These are phyloP conservation scores for Hypoxylon lenormandii DNA, from an alignment of 495 filamentous ascomycete genomes.

Conservation along the genomic window DNA sequence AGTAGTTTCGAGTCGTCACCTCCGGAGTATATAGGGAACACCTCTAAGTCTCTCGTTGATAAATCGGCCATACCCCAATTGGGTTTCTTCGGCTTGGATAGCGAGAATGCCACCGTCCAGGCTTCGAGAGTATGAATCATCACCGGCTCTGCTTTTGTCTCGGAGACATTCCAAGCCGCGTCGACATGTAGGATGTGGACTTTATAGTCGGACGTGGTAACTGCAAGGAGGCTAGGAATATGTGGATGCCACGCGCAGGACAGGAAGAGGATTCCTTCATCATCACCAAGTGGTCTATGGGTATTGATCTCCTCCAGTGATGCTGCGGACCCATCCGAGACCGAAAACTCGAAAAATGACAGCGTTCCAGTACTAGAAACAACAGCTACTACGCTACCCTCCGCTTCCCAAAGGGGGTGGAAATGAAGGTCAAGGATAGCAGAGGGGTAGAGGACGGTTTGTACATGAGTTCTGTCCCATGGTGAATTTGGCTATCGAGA, in stretches of 20 bases:
- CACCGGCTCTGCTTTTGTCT: constrained; percentile 44
- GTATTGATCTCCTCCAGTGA: constrained; percentile 53
- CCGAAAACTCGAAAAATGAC: constrained; percentile 67
- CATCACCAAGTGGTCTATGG: constrained; percentile 52
- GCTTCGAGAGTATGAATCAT: constrained; percentile 68
- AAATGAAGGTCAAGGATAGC: constrained; percentile 91
- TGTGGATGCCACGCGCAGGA: constrained; percentile 78
- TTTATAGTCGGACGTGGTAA: constrained; percentile 76
- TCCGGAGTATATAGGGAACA: constrained; percentile 68
- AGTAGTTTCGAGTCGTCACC: constrained; percentile 73
- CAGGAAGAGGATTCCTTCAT: constrained; percentile 71
- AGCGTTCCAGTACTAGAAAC: constrained; percentile 79
- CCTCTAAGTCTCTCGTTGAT: neutral
- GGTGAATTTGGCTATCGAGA: constrained; percentile 28
- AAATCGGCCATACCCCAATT: constrained; percentile 8
- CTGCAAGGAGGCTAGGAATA: constrained; percentile 62
- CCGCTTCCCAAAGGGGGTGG: constrained; percentile 61
- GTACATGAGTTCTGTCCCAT: constrained; percentile 53
- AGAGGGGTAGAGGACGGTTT: constrained; percentile 68
- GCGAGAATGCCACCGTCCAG: constrained; percentile 73
- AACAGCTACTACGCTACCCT: constrained; percentile 69
- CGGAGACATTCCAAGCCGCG: constrained; percentile 43
- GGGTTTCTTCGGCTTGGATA: constrained; percentile 9
- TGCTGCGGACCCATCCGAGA: constrained; percentile 27
- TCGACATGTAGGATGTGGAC: constrained; percentile 63